phyloP scores from a whole-genome alignment of 106 monocot species.

The Dioscorea zingiberensis region DNA sequence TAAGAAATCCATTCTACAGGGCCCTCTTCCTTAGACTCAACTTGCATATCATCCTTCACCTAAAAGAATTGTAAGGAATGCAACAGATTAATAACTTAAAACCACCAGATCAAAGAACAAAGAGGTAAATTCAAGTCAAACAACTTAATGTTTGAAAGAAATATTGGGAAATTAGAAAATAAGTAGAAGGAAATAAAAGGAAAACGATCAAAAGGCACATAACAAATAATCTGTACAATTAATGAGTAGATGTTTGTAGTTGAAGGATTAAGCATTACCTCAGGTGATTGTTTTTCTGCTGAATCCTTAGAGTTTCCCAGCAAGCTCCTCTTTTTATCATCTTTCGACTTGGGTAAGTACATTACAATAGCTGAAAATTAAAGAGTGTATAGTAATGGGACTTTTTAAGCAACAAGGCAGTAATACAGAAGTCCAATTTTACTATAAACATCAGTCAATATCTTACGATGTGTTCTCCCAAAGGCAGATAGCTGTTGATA shows the following conservation, averaged over 20 bases:
- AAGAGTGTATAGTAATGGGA: background rate
- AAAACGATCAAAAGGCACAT: background rate
- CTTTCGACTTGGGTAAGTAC: constrained; percentile 74
- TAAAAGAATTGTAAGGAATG: constrained; percentile 11
- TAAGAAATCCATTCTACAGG: constrained; percentile 82
- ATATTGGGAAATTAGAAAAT: background rate
- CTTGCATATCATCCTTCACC: constrained; percentile 30
- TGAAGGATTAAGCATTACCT: constrained; percentile 37
- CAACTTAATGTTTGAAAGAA: background rate
- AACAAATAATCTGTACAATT: too few species aligned
- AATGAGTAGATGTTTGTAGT: too few species aligned
- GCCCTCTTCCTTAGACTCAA: constrained; percentile 42
- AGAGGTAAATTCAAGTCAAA: background rate
- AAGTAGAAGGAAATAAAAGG: background rate
- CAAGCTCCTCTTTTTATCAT: constrained; percentile 69
- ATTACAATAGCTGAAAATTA: constrained; percentile 72
- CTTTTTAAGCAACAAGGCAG: background rate
- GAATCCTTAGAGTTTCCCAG: constrained; percentile 40
- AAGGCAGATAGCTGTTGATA: constrained; percentile 66
- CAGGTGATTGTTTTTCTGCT: constrained; percentile 19
- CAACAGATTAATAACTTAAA: background rate
- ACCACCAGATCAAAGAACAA: background rate
- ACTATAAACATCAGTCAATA: constrained; percentile 2
- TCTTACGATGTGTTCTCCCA: constrained; percentile 71
- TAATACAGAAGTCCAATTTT: background rate